These are phyloP conservation scores for Chaetomium fimeti DNA, from an alignment of 495 filamentous ascomycete genomes.

Conservation along the genomic window DNA sequence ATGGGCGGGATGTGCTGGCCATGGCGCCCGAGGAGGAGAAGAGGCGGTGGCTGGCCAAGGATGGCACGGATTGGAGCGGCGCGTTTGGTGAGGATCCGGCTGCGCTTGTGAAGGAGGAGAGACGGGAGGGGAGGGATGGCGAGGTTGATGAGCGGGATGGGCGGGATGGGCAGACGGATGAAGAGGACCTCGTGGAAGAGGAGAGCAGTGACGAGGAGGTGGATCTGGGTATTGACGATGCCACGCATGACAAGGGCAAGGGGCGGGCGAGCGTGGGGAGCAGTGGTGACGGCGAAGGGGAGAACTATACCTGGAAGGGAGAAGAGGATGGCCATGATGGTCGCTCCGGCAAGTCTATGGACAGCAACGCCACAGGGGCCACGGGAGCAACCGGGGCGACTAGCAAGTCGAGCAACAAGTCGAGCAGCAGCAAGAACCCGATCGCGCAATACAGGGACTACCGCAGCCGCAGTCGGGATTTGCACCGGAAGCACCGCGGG, in stretches of 20 bases:
- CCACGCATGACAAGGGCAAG: slow-evolving; percentile 21
- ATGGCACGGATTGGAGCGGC: slow-evolving; percentile 85
- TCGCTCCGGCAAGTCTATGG: slow-evolving; percentile 22
- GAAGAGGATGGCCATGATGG: slow-evolving; percentile 13
- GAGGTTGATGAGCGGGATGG: slow-evolving; percentile 34
- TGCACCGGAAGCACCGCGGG: slow-evolving; percentile 68
- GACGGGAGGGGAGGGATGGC: slow-evolving; percentile 39
- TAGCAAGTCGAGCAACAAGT: slow-evolving; percentile 17
- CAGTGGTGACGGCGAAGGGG: slow-evolving; percentile 12
- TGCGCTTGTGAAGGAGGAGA: slow-evolving; percentile 31
- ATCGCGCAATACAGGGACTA: slow-evolving; percentile 53
- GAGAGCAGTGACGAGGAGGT: slow-evolving; percentile 30
- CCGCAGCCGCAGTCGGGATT: slow-evolving; percentile 50
- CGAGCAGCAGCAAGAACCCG: slow-evolving; percentile 43
- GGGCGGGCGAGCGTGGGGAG: background rate
- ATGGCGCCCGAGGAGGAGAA: slow-evolving; percentile 66
- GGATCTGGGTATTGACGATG: slow-evolving; percentile 51
- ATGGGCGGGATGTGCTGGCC: slow-evolving; percentile 76
- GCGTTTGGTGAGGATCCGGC: slow-evolving; percentile 70
- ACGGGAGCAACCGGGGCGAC: slow-evolving; percentile 12
- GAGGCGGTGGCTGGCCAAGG: slow-evolving; percentile 71
- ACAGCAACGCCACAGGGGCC: slow-evolving; percentile 22
- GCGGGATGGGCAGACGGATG: background rate
- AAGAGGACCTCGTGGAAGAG: slow-evolving; percentile 39
- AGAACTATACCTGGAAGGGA: slow-evolving; percentile 21